Base-by-base conservation (phyloP, 2,329 filamentous ascomycete genomes). In the Xylariaceae sp. region DNA sequence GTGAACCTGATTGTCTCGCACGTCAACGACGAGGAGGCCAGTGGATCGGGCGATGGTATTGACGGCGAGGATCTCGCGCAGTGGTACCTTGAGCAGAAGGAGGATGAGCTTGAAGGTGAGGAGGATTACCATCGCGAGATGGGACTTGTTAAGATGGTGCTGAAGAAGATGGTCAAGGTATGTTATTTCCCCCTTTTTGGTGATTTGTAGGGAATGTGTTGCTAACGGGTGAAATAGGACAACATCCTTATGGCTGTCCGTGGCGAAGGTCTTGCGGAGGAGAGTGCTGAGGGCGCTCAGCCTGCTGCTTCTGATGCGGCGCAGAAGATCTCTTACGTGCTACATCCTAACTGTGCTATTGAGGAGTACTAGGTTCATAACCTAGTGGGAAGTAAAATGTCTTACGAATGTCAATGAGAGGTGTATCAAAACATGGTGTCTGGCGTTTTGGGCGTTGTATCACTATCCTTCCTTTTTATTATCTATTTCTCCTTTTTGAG, bases 81-180 rank as follows among this genome's bases (percentile, higher is more conserved):
- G 54, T 96, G 92, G 91, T 99, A 96, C 73, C 80, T 97, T 18
- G 93, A 97, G 76, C 87, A 93, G 75, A 89, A 89, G 68, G 94
- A 99, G 73, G 83, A 86, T 15, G 88, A 95, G 70, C 77, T 99
- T 60, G 82, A 88, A 42, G 88, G 79, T 48, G 88, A 95, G 73
- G 91, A 96, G 58, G 90, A 92, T 67, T 82, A 96, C 70, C 83
- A 92, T 71, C 79, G 77, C 13, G 92, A 97, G 60, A 62, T 70
- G 63, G 62, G 55, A 6, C 51, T 73, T 35, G 64, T 69, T n/a
- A 72, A 71, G 66, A 72, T 96, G 82, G 93, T 99, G 56, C 76
- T 99, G 67, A 96, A 90, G 82, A 88, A 90, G 75, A 95, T 97
- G 88, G 89, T 97, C 71, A 97, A 94, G 87, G 92, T 94, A 79